Evolutionary conservation across 352 stramenopile genomes (phyloP), one percentile per base, ranked within the genome.

Genomic region (Phytophthora constricta): DNA sequence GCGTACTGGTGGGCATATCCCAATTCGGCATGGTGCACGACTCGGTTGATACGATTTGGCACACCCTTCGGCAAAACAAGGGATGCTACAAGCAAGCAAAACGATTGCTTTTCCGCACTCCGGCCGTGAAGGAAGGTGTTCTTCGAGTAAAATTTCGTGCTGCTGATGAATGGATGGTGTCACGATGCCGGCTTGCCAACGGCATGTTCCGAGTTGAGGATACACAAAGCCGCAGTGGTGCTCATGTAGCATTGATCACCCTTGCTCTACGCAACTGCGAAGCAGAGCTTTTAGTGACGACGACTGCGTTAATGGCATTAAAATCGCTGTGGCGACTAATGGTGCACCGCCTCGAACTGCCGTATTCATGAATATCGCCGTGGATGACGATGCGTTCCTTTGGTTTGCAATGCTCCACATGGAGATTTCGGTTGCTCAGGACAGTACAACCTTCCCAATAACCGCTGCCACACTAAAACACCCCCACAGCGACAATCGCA

Each of bases 11-110:
- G 5, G 79, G 67, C 0, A 79, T 90, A 49, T 71, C 71, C 16
- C 76, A 92, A 42, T 82, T 82, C 27, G 82, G 72, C n/a, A 90
- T 92, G 66, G 57, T 72, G 31, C 73, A 89, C 58, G 80, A 92
- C 51, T 85, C 84, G 31, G 87, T 82, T 37, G 78, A 92, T 52
- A 90, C 72, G 11, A 86, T 92, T 59, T 92, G 84, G 84, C 82
- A 92, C 55, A 73, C 74, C 13, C 31, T 92, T 22, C 74, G 76
- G 1, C 78, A 89, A 51, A 84, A 87, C 56, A 88, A 87, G 45
- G 70, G 61, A 20, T 78, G 70, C 45, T 69, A 74, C 34, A 69
- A 74, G 31, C 73, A 83, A 42, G 52, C 65, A 7, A 90, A 90
- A 69, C 67, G 57, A 41, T 64, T 92, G 51, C 67, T 83, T 10